phyloP scores from a whole-genome alignment of 2,329 filamentous ascomycete genomes.

The Ascochyta clinopodiicola region DNA sequence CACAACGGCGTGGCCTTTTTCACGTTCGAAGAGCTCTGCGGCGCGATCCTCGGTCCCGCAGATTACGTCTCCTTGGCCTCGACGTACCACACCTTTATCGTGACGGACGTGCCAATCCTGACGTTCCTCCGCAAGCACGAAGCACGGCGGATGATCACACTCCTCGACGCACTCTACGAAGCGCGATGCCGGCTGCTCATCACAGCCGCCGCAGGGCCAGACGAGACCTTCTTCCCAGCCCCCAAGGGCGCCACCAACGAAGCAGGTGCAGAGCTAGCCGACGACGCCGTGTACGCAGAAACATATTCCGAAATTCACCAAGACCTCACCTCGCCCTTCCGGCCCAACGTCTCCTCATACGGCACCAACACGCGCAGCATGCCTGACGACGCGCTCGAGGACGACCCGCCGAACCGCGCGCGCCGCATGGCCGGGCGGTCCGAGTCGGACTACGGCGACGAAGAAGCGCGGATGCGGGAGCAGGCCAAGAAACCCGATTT shows the following conservation, averaged over 20 bases:
- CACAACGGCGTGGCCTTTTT: slow-evolving; percentile 66
- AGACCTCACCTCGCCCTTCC: slow-evolving; percentile 76
- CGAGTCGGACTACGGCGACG: slow-evolving; percentile 7
- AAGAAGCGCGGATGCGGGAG: background rate
- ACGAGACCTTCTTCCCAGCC: slow-evolving; percentile 76
- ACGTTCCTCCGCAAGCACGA: slow-evolving; percentile 77
- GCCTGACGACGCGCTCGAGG: slow-evolving; percentile 55
- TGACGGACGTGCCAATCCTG: slow-evolving; percentile 73
- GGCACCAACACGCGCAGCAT: slow-evolving; percentile 45
- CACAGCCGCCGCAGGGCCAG: slow-evolving; percentile 70
- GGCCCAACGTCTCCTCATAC: slow-evolving; percentile 78
- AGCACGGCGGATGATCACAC: slow-evolving; percentile 78
- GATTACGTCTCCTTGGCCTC: slow-evolving; percentile 85
- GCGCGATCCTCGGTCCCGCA: slow-evolving; percentile 71
- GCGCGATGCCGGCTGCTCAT: slow-evolving; percentile 79
- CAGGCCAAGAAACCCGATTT: slow-evolving; percentile 61
- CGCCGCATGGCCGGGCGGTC: slow-evolving; percentile 21
- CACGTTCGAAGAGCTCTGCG: slow-evolving; percentile 73
- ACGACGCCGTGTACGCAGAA: slow-evolving; percentile 68
- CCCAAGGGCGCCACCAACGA: slow-evolving; percentile 11
- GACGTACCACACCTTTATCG: slow-evolving; percentile 77
- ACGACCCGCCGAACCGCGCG: slow-evolving; percentile 56
- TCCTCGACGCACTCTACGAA: slow-evolving; percentile 79
- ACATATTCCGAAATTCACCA: slow-evolving; percentile 78
- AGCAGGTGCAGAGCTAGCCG: slow-evolving; percentile 21